Percentiles rank a stretch among this genome's conserved stretches.
Conservation (phyloP, 495 filamentous ascomycete species). For the Xylaria bambusicola region DNA sequence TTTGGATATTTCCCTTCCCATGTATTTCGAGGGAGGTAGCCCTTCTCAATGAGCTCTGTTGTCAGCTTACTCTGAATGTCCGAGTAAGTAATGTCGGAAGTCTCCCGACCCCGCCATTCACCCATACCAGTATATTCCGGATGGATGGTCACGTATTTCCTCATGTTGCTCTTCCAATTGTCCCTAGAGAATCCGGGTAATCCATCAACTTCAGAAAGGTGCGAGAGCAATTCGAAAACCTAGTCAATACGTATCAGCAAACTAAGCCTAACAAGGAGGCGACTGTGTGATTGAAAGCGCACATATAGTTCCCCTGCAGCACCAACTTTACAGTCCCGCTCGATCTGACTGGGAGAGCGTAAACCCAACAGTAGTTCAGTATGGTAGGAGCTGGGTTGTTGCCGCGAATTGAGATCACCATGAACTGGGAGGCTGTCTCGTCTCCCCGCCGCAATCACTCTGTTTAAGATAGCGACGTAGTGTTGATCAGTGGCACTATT, state of each 20-base stretch:
- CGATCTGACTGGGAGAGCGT: conserved; percentile 1
- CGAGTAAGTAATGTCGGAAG: conserved; percentile 37
- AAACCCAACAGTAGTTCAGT: background rate
- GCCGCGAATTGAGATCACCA: background rate
- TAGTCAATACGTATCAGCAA: background rate
- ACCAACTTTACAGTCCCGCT: conserved; percentile 19
- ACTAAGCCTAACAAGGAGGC: too few species aligned
- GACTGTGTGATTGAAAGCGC: background rate
- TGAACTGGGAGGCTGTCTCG: conserved; percentile 1
- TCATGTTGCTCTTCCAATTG: conserved; percentile 16
- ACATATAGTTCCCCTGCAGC: conserved; percentile 22
- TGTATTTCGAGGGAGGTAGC: conserved; percentile 30
- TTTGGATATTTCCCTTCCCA: conserved; percentile 32
- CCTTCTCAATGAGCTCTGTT: conserved; percentile 16
- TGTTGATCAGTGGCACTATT: background rate
- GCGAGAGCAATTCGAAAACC: conserved; percentile 15
- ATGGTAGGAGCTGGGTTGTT: background rate
- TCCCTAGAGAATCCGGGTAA: conserved; percentile 4
- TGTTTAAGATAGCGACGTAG: conserved; percentile 1
- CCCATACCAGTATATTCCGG: conserved; percentile 14
- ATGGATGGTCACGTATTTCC: conserved; percentile 7
- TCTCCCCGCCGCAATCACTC: conserved; percentile 8
- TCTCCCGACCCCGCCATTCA: conserved; percentile 29
- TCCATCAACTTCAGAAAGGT: background rate
- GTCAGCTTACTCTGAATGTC: conserved; percentile 28